Evolutionary conservation across 106 monocot species (phyloP).

Genomic region (Posidonia australis): DNA sequence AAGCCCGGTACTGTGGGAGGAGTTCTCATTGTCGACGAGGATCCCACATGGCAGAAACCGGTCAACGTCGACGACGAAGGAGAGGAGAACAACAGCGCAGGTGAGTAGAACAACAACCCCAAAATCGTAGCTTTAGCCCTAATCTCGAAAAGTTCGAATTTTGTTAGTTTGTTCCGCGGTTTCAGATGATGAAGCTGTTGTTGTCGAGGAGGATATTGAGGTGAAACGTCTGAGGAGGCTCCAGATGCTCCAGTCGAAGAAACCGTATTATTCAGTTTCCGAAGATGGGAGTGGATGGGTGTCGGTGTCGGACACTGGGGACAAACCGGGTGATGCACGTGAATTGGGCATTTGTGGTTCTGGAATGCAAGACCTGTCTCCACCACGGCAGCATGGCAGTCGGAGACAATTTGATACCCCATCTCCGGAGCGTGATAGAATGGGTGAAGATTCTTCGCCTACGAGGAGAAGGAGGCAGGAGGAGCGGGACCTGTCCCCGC

Average conservation of each 20-base stretch:
- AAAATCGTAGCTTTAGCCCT: neutral
- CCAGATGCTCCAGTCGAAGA: constrained; percentile 45
- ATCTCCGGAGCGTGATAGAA: neutral
- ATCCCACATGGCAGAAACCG: constrained; percentile 87
- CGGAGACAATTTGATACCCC: neutral
- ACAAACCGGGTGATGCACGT: neutral
- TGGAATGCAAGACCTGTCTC: constrained; percentile 26
- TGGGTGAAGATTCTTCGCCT: neutral
- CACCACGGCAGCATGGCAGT: constrained; percentile 22
- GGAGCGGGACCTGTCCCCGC: constrained; percentile 1
- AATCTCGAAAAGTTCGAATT: neutral
- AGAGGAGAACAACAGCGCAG: constrained; percentile 25
- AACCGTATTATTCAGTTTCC: constrained; percentile 49
- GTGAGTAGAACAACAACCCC: constrained; percentile 14
- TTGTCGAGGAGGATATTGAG: constrained; percentile 79
- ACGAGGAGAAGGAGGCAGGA: neutral
- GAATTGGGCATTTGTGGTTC: neutral
- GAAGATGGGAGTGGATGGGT: constrained; percentile 96
- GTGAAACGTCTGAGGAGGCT: constrained; percentile 78
- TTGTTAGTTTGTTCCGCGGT: neutral
- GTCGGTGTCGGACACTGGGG: constrained; percentile 13
- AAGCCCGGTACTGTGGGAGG: constrained; percentile 15
- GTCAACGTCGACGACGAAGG: constrained; percentile 40
- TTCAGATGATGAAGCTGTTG: constrained; percentile 57
- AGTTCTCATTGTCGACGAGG: constrained; percentile 77